Base-by-base conservation (phyloP, 1,139 yeast species). In the Waltiozyma sp. region DNA sequence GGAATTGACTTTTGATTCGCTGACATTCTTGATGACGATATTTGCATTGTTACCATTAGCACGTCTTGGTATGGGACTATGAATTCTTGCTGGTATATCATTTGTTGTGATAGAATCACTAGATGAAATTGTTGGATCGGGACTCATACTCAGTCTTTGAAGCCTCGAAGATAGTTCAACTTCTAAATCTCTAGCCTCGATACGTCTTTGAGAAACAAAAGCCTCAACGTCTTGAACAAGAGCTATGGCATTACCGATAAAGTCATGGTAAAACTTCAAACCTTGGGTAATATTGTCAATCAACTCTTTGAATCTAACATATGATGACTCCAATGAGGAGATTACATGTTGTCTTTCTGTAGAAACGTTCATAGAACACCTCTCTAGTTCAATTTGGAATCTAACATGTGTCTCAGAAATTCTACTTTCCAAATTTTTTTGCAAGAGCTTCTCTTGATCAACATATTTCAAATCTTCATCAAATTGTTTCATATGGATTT, bases 251-350 rank as follows among this genome's bases (percentile, higher is more conserved):
- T 76, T 75, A 2, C 61, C 63, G 28, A 74, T 64, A 47, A 86
- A 74, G 44, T 79, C 82, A 41, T 69, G 69, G 61, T 88, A 88
- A 57, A 87, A 88, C 44, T 70, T 70, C 0, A 75, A 57, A 0
- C 95, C 96, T 52, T 83, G 85, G 36, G 72, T 72, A 37, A 87
- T 59, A 53, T 85, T 83, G 16, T 70, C 64, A 19, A 72, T 59
- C 8, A 86, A 64, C 51, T 80, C 87, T 38, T 68, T 58, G 53
- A 69, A 84, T 46, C 73, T 71, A 28, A 68, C 60, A 52, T 70
- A 77, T 0, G 75, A 77, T 3, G 65, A 60, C 45, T 81, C 85
- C 24, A 85, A 59, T 2, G 61, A 63, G 45, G 76, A 80, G 38
- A 84, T 60, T 1, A 73, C 72, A 28, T 65, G 63, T 43, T 72